Base-by-base conservation (phyloP, 257 asterid genomes). In the Solanum virginianum region DNA sequence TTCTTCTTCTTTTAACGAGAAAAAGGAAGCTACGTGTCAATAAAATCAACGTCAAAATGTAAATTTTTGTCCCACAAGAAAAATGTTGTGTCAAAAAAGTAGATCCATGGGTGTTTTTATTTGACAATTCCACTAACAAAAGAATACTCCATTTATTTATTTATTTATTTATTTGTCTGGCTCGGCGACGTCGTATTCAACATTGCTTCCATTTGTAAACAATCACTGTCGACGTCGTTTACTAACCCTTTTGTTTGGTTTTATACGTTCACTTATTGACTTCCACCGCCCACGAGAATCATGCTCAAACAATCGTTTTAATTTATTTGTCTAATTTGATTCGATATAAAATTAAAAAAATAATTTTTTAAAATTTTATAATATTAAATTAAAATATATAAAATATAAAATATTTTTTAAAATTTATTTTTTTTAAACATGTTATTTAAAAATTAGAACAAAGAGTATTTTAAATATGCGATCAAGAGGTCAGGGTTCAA, bases 141-240 rank as follows among this genome's bases (percentile, higher is more conserved):
- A 36, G 41, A 36, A 36, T 36, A 4, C 3, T 3, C 36, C 36
- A 36, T 8, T 8, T 18, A 70, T 6, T 72, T 68, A 69, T 36
- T 54, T 53, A 51, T 65, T 18, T 7, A 6, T 69, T 13, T 59
- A 69, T 51, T 59, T 84, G 66, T 75, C 60, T 18, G 12, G 65
- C 86, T 45, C 77, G 83, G 77, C 83, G 22, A 45, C 49, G 70
- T 86, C 88, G 63, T 79, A 80, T 63, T 86, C 86, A 66, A 41
- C 43, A 10, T 39, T 62, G 47, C 51, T 45, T 45, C 85, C 22
- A 80, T 74, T 32, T 51, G 81, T 82, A 65, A 72, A 89, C 59
- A 86, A 32, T 68, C 36, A 81, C 63, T 70, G 87, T 90, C 91
- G 51, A 82, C 81, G 47, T 81, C 89, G 90, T 81, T 56, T 80